Conservation (phyloP, 768 basidiomycete genomes). For the Suillus sp. region DNA sequence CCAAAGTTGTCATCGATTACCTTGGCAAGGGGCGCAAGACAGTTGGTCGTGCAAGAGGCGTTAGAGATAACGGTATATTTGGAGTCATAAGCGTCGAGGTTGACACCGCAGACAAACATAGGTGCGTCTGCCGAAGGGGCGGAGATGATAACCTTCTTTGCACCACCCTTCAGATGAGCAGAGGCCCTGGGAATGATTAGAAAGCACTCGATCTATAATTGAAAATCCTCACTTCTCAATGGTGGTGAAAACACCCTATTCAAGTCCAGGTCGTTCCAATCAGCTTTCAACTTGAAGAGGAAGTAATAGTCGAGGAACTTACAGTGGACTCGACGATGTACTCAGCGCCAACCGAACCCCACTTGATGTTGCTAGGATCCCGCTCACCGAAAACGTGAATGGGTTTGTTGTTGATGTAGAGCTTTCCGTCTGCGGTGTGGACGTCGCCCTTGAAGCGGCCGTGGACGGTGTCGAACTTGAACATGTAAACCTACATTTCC, state of each 20-base stretch:
- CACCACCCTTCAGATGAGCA: constrained; percentile 95
- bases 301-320: constrained; percentile 28
- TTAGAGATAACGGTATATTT: constrained; percentile 95
- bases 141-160: constrained; percentile 99
- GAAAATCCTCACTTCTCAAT: constrained; percentile 66
- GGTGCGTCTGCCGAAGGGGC: constrained; percentile 97
- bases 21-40: constrained; percentile 98
- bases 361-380: constrained; percentile 84
- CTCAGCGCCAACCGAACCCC: constrained; percentile 79
- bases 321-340: constrained; percentile 98
- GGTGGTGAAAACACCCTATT: constrained; percentile 95
- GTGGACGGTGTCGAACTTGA: constrained; percentile 96
- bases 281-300: constrained; percentile 12
- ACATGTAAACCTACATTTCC: constrained; percentile 84
- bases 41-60: constrained; percentile 99
- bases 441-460: constrained; percentile 89
- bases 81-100: constrained; percentile 89
- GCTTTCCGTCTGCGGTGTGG: constrained; percentile 84
- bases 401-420: constrained; percentile 76
- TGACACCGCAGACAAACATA: constrained; percentile 95
- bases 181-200: constrained; percentile 57
- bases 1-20: constrained; percentile 96
- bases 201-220: constrained; percentile 12
- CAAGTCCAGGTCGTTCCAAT: constrained; percentile 15
- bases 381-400: constrained; percentile 83